Base-by-base conservation (phyloP, 768 basidiomycete species). In the Calocera viscosa region DNA sequence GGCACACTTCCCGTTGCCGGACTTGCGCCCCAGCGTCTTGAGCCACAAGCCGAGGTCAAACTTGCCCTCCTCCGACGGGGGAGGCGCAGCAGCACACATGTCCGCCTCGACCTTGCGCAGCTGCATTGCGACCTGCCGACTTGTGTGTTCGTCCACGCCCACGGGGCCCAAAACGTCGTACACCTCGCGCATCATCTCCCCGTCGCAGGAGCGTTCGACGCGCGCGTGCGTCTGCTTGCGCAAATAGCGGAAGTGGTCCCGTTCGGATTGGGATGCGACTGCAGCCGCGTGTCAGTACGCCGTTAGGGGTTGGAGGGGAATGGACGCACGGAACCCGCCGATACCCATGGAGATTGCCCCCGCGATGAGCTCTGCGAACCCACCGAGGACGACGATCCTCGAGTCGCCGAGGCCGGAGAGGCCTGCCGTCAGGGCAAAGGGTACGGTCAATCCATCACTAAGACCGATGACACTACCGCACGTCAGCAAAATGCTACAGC, bases 291-390 rank as follows among this genome's bases (percentile, higher is more conserved):
- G 28, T 41, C 2, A 65, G 39, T 43, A 43, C 28, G 19, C 30
- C 2, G 33, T 34, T n/a, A 53, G 26, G 8, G 22, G 19, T 1
- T 10, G n/a, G 41, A 47, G 43, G 49, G 26, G 17, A 26, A 53
- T 3, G 24, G 30, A 75, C 76, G 67, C 69, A 76, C 76, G 87
- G 82, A 95, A 97, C 22, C 95, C 95, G 65, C 96, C 96, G 41
- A 99, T 90, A 68, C 96, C 96, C 95, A 99, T 99, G 1, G 90
- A 93, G 53, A 98, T 90, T 14, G 94, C 91, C 5, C 96, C 96
- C 1, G 94, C 92, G 67, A 95, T 91, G 70, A 99, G 87, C 75
- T 99, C 96, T 0, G 96, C 95, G 38, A 96, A 78, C 17, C 96
- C 96, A 65, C 93, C 95, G 32, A 95, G 83, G 63, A 95, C 88